Conservation (phyloP, 139 green algal species). For the Monoraphidium neglectum region DNA sequence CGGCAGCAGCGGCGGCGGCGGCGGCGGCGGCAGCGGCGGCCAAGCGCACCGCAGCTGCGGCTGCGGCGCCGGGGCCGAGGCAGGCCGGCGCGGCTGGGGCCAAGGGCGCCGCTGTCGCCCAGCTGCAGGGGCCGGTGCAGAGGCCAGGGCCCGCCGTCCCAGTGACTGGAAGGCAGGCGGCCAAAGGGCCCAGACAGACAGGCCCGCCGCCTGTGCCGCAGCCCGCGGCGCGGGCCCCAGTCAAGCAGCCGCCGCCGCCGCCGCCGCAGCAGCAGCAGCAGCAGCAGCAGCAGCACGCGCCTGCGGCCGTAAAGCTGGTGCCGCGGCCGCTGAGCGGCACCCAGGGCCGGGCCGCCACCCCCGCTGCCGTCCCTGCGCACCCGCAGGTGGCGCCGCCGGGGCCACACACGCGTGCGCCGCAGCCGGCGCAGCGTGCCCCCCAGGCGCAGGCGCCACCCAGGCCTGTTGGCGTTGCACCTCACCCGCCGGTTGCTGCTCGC, state of each 20-base stretch:
- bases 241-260: not conserved
- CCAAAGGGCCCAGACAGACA: not conserved
- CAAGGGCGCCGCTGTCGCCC: not conserved
- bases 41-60: constrained; percentile 2
- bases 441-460: not conserved
- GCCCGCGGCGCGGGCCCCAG: not conserved
- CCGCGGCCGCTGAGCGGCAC: not conserved
- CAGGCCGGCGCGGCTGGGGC: constrained; percentile 1
- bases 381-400: not conserved
- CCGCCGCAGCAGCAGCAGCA: not conserved
- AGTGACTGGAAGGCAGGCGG: not conserved
- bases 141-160: constrained; percentile 7
- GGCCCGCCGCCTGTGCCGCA: not conserved
- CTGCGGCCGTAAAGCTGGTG: too few species aligned
- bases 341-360: not conserved
- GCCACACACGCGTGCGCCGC: too few species aligned
- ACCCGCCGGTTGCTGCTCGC: too few species aligned
- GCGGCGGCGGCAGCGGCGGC: constrained; percentile 20
- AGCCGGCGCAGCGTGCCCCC: not conserved
- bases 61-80: not conserved
- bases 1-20: not conserved
- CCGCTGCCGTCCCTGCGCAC: too few species aligned
- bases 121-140: constrained; percentile 16
- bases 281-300: too few species aligned
- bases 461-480: too few species aligned